phyloP scores from a whole-genome alignment of 768 basidiomycete species.

The Hemileccinum rubropunctum region DNA sequence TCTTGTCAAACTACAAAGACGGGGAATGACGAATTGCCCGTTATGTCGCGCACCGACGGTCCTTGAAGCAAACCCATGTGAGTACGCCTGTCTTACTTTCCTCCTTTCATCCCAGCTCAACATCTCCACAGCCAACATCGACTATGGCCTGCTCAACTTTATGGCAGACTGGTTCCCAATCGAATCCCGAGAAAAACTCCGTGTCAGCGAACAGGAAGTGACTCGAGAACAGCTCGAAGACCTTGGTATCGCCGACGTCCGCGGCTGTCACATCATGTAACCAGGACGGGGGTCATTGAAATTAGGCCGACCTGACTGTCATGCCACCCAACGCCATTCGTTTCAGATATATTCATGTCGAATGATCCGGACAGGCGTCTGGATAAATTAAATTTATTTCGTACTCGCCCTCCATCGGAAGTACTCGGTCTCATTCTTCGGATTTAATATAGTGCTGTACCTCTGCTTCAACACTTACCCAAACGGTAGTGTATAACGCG shows the following conservation, averaged over 20 bases:
- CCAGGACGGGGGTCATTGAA: not conserved
- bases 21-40: slow-evolving; percentile 73
- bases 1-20: slow-evolving; percentile 89
- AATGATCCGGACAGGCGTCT: not conserved
- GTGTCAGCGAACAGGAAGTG: slow-evolving; percentile 73
- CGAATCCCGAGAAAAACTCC: slow-evolving; percentile 73
- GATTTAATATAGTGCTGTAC: too few species aligned
- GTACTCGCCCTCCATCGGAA: too few species aligned
- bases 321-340: not conserved
- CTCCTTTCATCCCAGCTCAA: not conserved
- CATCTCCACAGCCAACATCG: slow-evolving; percentile 59
- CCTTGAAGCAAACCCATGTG: slow-evolving; percentile 71
- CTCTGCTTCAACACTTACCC: not conserved
- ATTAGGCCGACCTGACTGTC: not conserved
- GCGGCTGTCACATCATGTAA: slow-evolving; percentile 44
- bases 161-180: slow-evolving; percentile 92
- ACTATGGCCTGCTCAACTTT: slow-evolving; percentile 77
- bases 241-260: slow-evolving; percentile 45
- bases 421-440: too few species aligned
- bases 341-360: not conserved
- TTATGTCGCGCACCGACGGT: slow-evolving; percentile 82
- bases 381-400: not conserved
- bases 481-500: too few species aligned
- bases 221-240: slow-evolving; percentile 65
- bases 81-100: slow-evolving; percentile 28